Percentiles rank a stretch among this genome's conserved stretches.
phyloP scores from a whole-genome alignment of 2,329 filamentous ascomycete species.

The Diaporthe nobilis region DNA sequence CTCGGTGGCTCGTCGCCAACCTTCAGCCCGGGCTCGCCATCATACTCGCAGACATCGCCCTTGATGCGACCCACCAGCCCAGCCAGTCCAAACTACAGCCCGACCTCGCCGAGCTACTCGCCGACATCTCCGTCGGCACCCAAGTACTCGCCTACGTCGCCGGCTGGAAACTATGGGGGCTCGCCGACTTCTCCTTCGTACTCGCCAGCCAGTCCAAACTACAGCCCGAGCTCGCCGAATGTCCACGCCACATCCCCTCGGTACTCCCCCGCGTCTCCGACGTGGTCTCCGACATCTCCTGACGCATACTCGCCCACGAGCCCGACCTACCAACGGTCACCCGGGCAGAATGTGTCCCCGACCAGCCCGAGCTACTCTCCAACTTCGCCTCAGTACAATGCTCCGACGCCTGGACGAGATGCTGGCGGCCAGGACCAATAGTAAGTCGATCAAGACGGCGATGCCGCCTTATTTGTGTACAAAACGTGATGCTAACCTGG shows the following conservation, averaged over 20 bases:
- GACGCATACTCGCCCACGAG: slow-evolving; percentile 75
- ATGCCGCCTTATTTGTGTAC: slow-evolving; percentile 21
- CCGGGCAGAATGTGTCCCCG: slow-evolving; percentile 70
- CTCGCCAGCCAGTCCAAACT: slow-evolving; percentile 78
- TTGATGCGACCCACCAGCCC: slow-evolving; percentile 69
- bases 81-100: slow-evolving; percentile 73
- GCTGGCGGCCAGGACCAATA: slow-evolving; percentile 57
- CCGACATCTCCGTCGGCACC: slow-evolving; percentile 72
- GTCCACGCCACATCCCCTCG: slow-evolving; percentile 69
- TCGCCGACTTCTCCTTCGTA: slow-evolving; percentile 83
- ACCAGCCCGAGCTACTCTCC: slow-evolving; percentile 82
- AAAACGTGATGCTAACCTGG: slow-evolving; percentile 22
- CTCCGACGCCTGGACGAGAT: slow-evolving; percentile 59
- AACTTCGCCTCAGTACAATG: slow-evolving; percentile 65
- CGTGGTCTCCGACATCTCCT: slow-evolving; percentile 82
- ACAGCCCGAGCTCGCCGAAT: slow-evolving; percentile 78
- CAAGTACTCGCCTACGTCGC: slow-evolving; percentile 79
- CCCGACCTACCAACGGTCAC: slow-evolving; percentile 70
- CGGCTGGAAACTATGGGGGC: slow-evolving; percentile 71
- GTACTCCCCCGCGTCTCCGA: slow-evolving; percentile 80
- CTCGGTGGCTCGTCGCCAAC: slow-evolving; percentile 70
- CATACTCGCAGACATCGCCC: slow-evolving; percentile 74
- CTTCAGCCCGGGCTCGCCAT: slow-evolving; percentile 75
- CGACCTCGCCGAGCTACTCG: slow-evolving; percentile 76
- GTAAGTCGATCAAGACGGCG: slow-evolving; percentile 49